Base-by-base conservation (phyloP, 2,329 filamentous ascomycete species). In the Nakataea oryzae region DNA sequence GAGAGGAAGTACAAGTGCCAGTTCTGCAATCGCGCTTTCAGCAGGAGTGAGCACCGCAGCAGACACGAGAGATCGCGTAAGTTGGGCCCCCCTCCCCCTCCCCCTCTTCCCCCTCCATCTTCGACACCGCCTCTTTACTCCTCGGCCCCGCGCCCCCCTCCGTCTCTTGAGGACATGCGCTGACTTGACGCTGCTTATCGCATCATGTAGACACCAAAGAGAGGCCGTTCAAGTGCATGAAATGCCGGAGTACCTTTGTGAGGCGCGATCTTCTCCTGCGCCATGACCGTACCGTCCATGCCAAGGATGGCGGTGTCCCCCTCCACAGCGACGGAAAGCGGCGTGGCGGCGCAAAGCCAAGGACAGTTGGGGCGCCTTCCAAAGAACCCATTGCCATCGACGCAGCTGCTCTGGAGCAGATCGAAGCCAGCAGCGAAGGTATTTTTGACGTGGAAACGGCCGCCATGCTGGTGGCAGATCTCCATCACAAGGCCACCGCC, bases 1-100 rank as follows among this genome's bases (percentile, higher is more conserved):
- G 95, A 97, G 81, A 93, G 96, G 82, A 96, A 97, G 79, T 99
- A 99, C 86, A 97, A 97, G 77, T 99, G 95, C 80, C 92, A 96
- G 81, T 97, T 96, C 78, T 97, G 95, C 81, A 93, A 93, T 78
- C 86, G 95, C 76, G 95, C 95, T 66, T 99, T 99, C 76, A 97
- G 93, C 79, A 85, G 95, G 75, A 96, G 92, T 76, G 95, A 99
- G 78, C 95, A 99, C 77, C 86, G 95, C 70, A 97, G 92, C 78
- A 85, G 95, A 77, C 95, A 99, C 78, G 95, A 99, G 79, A 86
- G 95, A 79, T 96, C 92, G 75, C 95, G 95, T 97, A 95, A 82
- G 93, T 93, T 56, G 66, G 62, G n/a, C n/a, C 65, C 50, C 41
- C 24, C 9, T 54, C 56, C 60, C 50, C 47, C 59, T 59, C 59